Base-by-base conservation (phyloP, 1,284 basidiomycete species). In the Takashimella tepidaria region DNA sequence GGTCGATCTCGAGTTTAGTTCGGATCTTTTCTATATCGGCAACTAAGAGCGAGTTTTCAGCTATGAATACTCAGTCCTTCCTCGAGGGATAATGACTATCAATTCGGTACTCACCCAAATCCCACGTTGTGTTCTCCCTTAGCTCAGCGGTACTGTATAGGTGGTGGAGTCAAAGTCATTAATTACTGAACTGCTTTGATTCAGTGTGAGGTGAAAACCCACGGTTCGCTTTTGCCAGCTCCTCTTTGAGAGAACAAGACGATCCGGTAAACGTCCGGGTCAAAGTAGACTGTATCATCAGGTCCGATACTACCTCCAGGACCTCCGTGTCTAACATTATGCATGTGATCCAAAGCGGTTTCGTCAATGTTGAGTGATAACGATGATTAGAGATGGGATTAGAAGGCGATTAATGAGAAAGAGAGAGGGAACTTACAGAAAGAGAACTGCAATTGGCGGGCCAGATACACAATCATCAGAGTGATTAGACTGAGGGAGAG, bases 61-160 rank as follows among this genome's bases (percentile, higher is more conserved):
- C n/a, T n/a, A n/a, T n/a, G n/a, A n/a, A n/a, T n/a, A n/a, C n/a
- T n/a, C n/a, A n/a, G n/a, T n/a, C n/a, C n/a, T n/a, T n/a, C n/a
- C n/a, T n/a, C n/a, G n/a, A n/a, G n/a, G n/a, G n/a, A n/a, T n/a
- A n/a, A n/a, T n/a, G n/a, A n/a, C n/a, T n/a, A n/a, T n/a, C n/a
- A n/a, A n/a, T n/a, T n/a, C n/a, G n/a, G n/a, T n/a, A n/a, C n/a
- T n/a, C n/a, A n/a, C n/a, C n/a, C 5, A 97, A 82, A 69, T 93
- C 87, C 91, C 90, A 95, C 0, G 92, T 96, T 2, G 90, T 96
- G 74, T 97, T 97, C 57, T 92, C 85, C 61, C 87, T 84, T 1
- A 88, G 75, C 41, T 79, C 87, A 8, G 90, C 89, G 43, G 77
- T 81, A 67, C 86, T 88, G 54, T 8, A 37, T n/a, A n/a, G n/a